A percentile compares a stretch with the other conserved stretches of the same genome.
phyloP scores from a whole-genome alignment of 306 rosid species.

The Inga oerstediana region DNA sequence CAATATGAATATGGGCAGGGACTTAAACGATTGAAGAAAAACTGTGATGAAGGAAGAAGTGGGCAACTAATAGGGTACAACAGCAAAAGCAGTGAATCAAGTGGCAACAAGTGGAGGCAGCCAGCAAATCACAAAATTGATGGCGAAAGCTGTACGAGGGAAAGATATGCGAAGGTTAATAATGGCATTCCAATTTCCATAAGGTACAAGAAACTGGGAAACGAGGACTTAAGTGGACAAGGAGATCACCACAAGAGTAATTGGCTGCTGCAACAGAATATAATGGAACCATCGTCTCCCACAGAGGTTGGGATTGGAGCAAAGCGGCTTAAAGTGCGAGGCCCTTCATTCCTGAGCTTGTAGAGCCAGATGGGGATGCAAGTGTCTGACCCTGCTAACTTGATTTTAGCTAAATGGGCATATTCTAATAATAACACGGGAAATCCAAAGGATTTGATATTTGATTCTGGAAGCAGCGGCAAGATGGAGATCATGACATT shows the following conservation, averaged over 20 bases:
- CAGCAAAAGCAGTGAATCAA: conserved; percentile 52
- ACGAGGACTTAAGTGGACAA: conserved; percentile 57
- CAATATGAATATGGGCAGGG: conserved; percentile 52
- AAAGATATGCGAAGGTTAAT: conserved; percentile 56
- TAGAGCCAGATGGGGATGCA: conserved; percentile 53
- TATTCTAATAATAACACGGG: conserved; percentile 67
- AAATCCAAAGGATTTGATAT: conserved; percentile 58
- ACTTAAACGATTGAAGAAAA: conserved; percentile 76
- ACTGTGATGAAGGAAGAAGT: conserved; percentile 58
- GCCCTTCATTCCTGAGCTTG: conserved; percentile 64
- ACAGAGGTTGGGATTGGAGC: conserved; percentile 61
- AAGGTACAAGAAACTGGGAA: conserved; percentile 63
- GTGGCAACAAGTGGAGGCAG: conserved; percentile 47
- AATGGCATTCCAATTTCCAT: conserved; percentile 62
- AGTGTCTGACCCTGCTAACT: conserved; percentile 64
- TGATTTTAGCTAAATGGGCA: conserved; percentile 66
- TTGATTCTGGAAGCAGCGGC: conserved; percentile 72
- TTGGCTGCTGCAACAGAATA: conserved; percentile 49
- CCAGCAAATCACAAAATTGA: conserved; percentile 44
- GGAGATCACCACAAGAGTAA: conserved; percentile 66
- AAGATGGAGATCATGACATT: conserved; percentile 29
- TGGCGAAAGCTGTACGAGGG: conserved; percentile 42
- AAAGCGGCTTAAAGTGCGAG: conserved; percentile 81
- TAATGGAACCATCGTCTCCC: conserved; percentile 56
- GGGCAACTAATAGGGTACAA: conserved; percentile 44